Conservation (phyloP, 495 filamentous ascomycete genomes). For the Letharia lupina region DNA sequence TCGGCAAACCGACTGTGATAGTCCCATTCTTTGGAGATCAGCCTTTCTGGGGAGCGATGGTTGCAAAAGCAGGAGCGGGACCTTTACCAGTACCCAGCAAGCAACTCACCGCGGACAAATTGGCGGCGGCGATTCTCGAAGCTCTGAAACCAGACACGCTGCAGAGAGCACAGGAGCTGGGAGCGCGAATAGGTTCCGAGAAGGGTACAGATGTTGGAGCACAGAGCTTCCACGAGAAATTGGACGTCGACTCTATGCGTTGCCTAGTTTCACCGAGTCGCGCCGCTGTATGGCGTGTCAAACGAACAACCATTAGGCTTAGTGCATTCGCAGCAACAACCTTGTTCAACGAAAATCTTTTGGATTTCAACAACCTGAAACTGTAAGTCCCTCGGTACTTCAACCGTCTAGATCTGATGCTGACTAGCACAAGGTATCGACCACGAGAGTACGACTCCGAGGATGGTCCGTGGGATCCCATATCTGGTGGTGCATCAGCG, state of each 20-base stretch:
- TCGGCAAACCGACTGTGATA: constrained; percentile 62
- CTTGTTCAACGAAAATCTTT: constrained; percentile 50
- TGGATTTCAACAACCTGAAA: constrained; percentile 59
- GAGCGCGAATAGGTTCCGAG: constrained; percentile 54
- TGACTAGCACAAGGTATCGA: constrained; percentile 46
- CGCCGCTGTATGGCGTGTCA: constrained; percentile 63
- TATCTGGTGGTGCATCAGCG: constrained; percentile 63
- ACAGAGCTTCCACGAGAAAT: constrained; percentile 59
- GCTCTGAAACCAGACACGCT: constrained; percentile 49
- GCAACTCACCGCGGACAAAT: constrained; percentile 50
- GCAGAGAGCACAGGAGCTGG: constrained; percentile 49
- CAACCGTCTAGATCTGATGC: not conserved
- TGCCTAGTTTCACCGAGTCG: constrained; percentile 58
- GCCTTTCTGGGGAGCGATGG: constrained; percentile 74
- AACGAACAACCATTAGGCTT: constrained; percentile 51
- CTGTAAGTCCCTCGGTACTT: constrained; percentile 41
- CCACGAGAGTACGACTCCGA: constrained; percentile 62
- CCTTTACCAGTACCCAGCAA: constrained; percentile 64
- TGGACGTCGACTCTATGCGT: constrained; percentile 51
- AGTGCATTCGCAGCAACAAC: constrained; percentile 62
- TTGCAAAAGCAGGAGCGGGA: constrained; percentile 62
- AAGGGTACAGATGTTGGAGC: constrained; percentile 55
- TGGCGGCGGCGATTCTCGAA: constrained; percentile 54
- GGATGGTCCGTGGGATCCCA: constrained; percentile 62
- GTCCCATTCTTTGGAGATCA: constrained; percentile 85